Percentiles rank a stretch among this genome's conserved stretches.
phyloP scores from a whole-genome alignment of 2,329 filamentous ascomycete genomes.

The Hymenoscyphus fructigenus region DNA sequence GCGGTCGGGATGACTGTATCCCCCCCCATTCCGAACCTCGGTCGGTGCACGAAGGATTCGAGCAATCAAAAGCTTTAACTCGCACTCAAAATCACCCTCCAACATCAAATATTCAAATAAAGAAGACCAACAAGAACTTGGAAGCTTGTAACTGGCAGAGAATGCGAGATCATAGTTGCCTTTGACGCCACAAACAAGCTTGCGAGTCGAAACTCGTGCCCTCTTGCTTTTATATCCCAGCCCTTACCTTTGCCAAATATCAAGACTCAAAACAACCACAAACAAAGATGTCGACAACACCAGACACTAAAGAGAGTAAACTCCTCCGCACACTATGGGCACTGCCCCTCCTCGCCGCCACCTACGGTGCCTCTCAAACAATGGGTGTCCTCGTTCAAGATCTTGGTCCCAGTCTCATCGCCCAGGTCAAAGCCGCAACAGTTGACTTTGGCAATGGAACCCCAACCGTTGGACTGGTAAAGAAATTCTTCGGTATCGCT shows the following conservation, averaged over 20 bases:
- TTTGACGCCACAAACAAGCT: neutral
- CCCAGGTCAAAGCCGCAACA: neutral
- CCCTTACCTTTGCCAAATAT: neutral
- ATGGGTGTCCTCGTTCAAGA: slow-evolving; percentile 8
- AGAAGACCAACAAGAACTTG: neutral
- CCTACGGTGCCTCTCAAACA: slow-evolving; percentile 22
- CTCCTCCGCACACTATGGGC: slow-evolving; percentile 27
- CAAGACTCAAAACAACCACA: neutral
- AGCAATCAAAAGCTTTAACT: neutral
- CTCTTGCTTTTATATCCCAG: neutral
- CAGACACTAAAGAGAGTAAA: slow-evolving; percentile 30
- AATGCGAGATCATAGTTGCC: neutral
- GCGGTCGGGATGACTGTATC: neutral
- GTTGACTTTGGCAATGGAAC: slow-evolving; percentile 6
- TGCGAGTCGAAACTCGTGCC: neutral
- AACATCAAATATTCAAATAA: neutral
- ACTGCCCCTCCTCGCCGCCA: slow-evolving; percentile 24
- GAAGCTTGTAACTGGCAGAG: neutral
- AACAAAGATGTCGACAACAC: slow-evolving; percentile 11
- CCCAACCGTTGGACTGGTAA: slow-evolving; percentile 12
- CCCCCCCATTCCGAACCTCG: too few relatives aligned
- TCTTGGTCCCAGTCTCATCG: slow-evolving; percentile 5
- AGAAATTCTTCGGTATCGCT: slow-evolving; percentile 21
- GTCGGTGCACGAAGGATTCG: neutral
- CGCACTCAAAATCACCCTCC: neutral